Conservation (phyloP, 805 yeast genomes). For the Brettanomyces bruxellensis region DNA sequence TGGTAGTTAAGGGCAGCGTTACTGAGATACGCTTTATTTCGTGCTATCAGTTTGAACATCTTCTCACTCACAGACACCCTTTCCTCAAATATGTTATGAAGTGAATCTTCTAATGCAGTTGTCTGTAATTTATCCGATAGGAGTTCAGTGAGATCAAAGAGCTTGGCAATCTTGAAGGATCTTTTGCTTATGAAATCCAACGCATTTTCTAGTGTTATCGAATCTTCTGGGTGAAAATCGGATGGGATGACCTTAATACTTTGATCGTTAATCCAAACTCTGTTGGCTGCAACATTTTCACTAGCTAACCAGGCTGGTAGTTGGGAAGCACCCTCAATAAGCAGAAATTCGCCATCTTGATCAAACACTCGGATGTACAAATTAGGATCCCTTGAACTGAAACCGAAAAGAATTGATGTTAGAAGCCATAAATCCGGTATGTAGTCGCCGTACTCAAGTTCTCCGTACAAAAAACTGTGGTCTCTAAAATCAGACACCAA, state of each 20-base stretch:
- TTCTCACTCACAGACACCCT: slow-evolving; percentile 1
- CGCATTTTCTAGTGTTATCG: slow-evolving; percentile 22
- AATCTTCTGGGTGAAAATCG: slow-evolving; percentile 22
- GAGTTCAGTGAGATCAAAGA: slow-evolving; percentile 6
- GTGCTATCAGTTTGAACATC: slow-evolving; percentile 4
- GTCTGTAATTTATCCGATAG: too few relatives aligned
- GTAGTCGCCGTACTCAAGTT: slow-evolving; percentile 34
- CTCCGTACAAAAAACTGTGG: slow-evolving; percentile 27
- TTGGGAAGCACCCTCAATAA: slow-evolving; percentile 39
- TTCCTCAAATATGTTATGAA: slow-evolving; percentile 11
- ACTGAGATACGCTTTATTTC: slow-evolving; percentile 2
- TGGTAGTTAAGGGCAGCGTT: slow-evolving; percentile 4
- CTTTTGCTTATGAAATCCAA: slow-evolving; percentile 34
- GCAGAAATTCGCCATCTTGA: slow-evolving; percentile 46
- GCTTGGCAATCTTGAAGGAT: slow-evolving; percentile 10
- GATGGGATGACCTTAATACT: slow-evolving; percentile 26
- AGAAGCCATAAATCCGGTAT: slow-evolving; percentile 38
- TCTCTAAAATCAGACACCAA: slow-evolving; percentile 5
- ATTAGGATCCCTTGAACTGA: slow-evolving; percentile 22
- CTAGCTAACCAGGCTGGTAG: slow-evolving; percentile 45
- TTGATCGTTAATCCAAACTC: slow-evolving; percentile 3
- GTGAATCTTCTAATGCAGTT: too few relatives aligned
- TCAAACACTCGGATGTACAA: slow-evolving; percentile 39
- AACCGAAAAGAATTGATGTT: slow-evolving; percentile 28
- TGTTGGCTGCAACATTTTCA: slow-evolving; percentile 25